These are phyloP conservation scores for Canavalia ensiformis DNA, from an alignment of 306 rosid genomes.

Conservation along the genomic window DNA sequence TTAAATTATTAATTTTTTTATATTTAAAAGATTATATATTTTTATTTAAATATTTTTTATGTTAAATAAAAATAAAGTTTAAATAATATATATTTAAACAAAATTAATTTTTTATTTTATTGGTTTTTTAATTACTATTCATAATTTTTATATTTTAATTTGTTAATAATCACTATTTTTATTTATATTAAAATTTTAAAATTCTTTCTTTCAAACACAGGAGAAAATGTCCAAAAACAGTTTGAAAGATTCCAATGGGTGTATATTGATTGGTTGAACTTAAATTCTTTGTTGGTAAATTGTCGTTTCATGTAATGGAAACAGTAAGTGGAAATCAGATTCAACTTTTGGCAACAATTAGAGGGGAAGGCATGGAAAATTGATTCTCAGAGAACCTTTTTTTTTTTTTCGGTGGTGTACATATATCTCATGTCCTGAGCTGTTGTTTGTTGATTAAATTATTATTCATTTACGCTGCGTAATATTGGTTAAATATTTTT, in stretches of 20 bases:
- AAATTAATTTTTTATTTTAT: no score
- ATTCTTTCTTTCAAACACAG: no score
- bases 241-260: not conserved
- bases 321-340: constrained; percentile 15
- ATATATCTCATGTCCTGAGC: not conserved
- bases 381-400: constrained; percentile 2
- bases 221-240: not conserved
- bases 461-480: not conserved
- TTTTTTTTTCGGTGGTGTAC: not conserved
- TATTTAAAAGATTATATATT: no score
- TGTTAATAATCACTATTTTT: no score
- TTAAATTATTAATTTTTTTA: no score
- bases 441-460: not conserved
- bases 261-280: not conserved
- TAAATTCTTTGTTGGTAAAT: not conserved
- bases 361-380: not conserved
- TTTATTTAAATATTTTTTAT: no score
- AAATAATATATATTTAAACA: no score
- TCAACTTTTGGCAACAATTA: constrained; percentile 26
- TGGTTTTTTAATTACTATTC: no score
- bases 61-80: no score
- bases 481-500: no score
- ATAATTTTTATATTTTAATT: no score
- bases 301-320: constrained; percentile 32
- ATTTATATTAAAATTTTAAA: no score